Evolutionary conservation across 805 yeast species (phyloP).

Genomic region (Monosporozyma unispora): DNA sequence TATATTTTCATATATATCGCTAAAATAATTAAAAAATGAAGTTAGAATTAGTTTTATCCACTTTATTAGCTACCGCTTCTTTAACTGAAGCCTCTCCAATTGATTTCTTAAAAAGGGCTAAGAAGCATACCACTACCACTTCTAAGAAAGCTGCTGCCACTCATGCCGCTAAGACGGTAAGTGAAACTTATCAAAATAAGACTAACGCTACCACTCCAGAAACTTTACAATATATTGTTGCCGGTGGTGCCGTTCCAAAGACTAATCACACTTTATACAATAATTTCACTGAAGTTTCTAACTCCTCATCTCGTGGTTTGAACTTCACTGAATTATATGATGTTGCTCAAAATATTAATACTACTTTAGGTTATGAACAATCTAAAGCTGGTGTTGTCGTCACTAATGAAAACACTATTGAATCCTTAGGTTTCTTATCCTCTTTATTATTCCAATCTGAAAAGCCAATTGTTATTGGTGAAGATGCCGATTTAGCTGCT

Average conservation of each 20-base stretch:
- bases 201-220: slow-evolving; percentile 4
- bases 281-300: slow-evolving; percentile 13
- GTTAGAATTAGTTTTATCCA: slow-evolving; percentile 7
- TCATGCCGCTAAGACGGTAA: neutral
- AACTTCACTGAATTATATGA: slow-evolving; percentile 18
- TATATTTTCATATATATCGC: neutral
- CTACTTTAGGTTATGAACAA: slow-evolving; percentile 7
- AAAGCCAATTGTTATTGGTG: slow-evolving; percentile 20
- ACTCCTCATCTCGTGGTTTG: slow-evolving; percentile 14
- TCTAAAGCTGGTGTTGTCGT: slow-evolving; percentile 18
- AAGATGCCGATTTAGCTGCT: slow-evolving; percentile 14
- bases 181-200: neutral
- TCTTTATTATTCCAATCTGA: slow-evolving; percentile 16
- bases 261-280: slow-evolving; percentile 5
- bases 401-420: slow-evolving; percentile 16
- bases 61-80: slow-evolving; percentile 11
- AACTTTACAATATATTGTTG: slow-evolving; percentile 15
- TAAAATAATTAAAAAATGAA: slow-evolving; percentile 7
- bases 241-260: slow-evolving; percentile 17
- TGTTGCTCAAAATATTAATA: slow-evolving; percentile 12
- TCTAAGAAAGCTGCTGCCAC: neutral
- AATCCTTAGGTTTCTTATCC: slow-evolving; percentile 23
- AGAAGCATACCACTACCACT: neutral
- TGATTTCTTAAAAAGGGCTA: slow-evolving; percentile 2
- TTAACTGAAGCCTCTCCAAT: slow-evolving; percentile 15